Evolutionary conservation across 2,329 filamentous ascomycete species (phyloP).

Genomic region (Colletotrichum cereale): DNA sequence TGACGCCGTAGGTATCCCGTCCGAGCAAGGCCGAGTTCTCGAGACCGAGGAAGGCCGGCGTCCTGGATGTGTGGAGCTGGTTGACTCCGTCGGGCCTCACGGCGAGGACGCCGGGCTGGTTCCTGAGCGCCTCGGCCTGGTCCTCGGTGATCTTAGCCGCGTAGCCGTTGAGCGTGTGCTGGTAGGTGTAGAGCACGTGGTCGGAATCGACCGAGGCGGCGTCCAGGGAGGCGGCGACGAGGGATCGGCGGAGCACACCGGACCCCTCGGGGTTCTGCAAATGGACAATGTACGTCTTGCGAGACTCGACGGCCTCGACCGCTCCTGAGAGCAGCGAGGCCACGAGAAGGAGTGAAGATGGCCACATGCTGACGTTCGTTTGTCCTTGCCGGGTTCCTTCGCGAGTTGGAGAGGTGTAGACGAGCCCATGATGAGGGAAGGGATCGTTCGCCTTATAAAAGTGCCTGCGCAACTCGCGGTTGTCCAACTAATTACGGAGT

Average conservation of each 20-base stretch:
- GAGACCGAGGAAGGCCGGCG: slow-evolving; percentile 33
- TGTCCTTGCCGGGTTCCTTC: not conserved
- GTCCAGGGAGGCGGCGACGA: slow-evolving; percentile 5
- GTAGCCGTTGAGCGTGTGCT: slow-evolving; percentile 31
- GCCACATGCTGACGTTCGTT: not conserved
- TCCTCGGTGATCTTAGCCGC: slow-evolving; percentile 31
- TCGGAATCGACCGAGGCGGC: slow-evolving; percentile 11
- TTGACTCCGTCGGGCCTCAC: slow-evolving; percentile 23
- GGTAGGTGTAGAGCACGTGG: slow-evolving; percentile 34
- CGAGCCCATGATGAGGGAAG: not conserved
- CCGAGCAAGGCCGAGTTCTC: slow-evolving; percentile 18
- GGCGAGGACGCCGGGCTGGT: slow-evolving; percentile 25
- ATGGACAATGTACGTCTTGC: slow-evolving; percentile 25
- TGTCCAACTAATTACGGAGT: not conserved
- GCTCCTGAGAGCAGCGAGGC: slow-evolving; percentile 9
- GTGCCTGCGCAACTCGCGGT: not conserved
- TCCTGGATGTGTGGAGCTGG: slow-evolving; percentile 29
- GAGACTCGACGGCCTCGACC: not conserved
- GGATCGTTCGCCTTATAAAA: not conserved
- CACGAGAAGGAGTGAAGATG: not conserved
- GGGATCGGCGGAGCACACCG: slow-evolving; percentile 2
- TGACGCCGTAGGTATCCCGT: not conserved
- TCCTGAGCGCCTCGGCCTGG: slow-evolving; percentile 22
- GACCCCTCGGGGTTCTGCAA: not conserved
- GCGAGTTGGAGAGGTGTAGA: not conserved